These are phyloP conservation scores for Fusarium armeniacum DNA, from an alignment of 2,329 filamentous ascomycete genomes.

Conservation along the genomic window DNA sequence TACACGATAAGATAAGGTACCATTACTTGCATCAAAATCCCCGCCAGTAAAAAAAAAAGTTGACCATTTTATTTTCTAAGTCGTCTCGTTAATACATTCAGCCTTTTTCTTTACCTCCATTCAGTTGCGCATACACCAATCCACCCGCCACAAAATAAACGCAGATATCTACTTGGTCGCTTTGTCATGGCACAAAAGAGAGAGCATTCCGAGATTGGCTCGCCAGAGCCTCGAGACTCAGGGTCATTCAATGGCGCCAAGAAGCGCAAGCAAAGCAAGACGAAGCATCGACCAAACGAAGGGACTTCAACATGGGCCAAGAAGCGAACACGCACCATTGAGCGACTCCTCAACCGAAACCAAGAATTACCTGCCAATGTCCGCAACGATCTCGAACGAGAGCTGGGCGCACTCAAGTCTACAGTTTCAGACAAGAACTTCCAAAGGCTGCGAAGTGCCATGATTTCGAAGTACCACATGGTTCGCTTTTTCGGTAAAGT, in stretches of 20 bases:
- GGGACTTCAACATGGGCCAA: slow-evolving; percentile 73
- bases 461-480: slow-evolving; percentile 87
- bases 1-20: slow-evolving; percentile 47
- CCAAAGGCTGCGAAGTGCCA: slow-evolving; percentile 73
- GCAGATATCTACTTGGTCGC: too few species aligned
- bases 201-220: slow-evolving; percentile 50
- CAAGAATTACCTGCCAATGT: slow-evolving; percentile 76
- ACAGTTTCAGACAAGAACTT: slow-evolving; percentile 72
- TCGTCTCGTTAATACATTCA: slow-evolving; percentile 4
- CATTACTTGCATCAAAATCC: slow-evolving; percentile 20
- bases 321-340: slow-evolving; percentile 78
- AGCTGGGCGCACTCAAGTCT: slow-evolving; percentile 75
- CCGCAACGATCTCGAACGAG: slow-evolving; percentile 77
- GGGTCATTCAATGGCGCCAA: slow-evolving; percentile 45
- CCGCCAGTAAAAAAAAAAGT: slow-evolving; percentile 44
- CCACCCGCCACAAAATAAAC: not conserved
- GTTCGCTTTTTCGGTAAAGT: slow-evolving; percentile 83
- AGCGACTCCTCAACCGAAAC: slow-evolving; percentile 72
- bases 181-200: slow-evolving; percentile 53
- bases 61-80: slow-evolving; percentile 22
- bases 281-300: slow-evolving; percentile 61
- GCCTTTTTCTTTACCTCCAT: not conserved
- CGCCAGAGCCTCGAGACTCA: slow-evolving; percentile 43
- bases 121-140: not conserved
- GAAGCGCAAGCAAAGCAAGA: slow-evolving; percentile 54